phyloP scores from a whole-genome alignment of 1,284 basidiomycete species.

The Schizopora paradoxa region DNA sequence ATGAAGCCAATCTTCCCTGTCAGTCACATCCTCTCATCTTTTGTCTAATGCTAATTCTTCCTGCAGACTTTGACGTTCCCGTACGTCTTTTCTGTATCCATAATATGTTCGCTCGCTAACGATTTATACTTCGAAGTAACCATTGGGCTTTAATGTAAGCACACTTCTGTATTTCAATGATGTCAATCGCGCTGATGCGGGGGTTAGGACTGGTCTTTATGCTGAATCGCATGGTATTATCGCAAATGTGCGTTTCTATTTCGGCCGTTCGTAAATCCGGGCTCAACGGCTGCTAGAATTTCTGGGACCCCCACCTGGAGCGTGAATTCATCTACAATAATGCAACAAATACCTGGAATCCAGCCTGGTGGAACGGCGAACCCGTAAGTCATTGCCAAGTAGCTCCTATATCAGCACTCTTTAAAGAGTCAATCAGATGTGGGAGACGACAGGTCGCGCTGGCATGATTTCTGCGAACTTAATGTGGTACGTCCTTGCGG shows the following conservation, averaged over 20 bases:
- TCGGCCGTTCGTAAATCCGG: neutral
- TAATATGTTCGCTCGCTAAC: neutral
- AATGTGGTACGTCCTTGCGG: slow-evolving; percentile 67
- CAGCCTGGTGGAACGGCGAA: slow-evolving; percentile 84
- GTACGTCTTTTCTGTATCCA: slow-evolving; percentile 37
- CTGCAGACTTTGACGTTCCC: slow-evolving; percentile 83
- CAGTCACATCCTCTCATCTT: slow-evolving; percentile 25
- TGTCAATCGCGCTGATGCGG: slow-evolving; percentile 4
- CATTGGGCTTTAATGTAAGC: slow-evolving; percentile 80
- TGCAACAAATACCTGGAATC: slow-evolving; percentile 54
- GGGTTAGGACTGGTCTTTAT: slow-evolving; percentile 76
- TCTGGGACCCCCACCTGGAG: slow-evolving; percentile 68
- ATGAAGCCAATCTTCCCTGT: slow-evolving; percentile 87
- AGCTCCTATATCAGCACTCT: neutral
- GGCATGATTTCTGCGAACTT: slow-evolving; percentile 77
- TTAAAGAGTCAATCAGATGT: slow-evolving; percentile 51
- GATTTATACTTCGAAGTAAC: slow-evolving; percentile 47
- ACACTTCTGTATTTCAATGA: neutral
- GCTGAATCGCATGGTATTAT: slow-evolving; percentile 88
- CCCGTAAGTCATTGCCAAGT: slow-evolving; percentile 51
- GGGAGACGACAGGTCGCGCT: slow-evolving; percentile 77
- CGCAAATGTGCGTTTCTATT: slow-evolving; percentile 60
- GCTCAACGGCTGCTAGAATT: slow-evolving; percentile 49
- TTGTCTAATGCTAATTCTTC: neutral
- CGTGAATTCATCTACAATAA: slow-evolving; percentile 69